Conservation (phyloP, 2,329 filamentous ascomycete genomes). For the Talaromyces piceae region DNA sequence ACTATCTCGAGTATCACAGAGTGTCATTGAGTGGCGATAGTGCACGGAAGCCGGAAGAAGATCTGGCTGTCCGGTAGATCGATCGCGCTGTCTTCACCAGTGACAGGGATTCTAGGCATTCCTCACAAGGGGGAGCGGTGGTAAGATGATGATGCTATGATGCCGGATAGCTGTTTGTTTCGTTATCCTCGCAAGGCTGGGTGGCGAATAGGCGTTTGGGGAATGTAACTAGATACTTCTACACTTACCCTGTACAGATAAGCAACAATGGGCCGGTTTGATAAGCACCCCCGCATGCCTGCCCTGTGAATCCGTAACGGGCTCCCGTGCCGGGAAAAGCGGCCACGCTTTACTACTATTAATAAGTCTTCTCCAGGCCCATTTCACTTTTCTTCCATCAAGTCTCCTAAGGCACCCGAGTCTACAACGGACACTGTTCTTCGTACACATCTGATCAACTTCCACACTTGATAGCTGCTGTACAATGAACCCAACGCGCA, state of each 20-base stretch:
- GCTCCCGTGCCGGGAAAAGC: neutral
- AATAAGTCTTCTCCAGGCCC: neutral
- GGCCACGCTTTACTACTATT: neutral
- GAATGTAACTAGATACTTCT: neutral
- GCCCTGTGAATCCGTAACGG: neutral
- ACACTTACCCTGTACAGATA: too few species aligned
- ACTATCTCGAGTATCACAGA: too few species aligned
- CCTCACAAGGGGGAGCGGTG: too few species aligned
- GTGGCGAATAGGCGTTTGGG: neutral
- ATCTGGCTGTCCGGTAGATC: too few species aligned
- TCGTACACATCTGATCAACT: neutral
- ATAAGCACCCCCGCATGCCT: neutral
- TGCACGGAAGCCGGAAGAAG: too few species aligned
- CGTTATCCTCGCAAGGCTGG: neutral
- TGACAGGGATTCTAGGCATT: too few species aligned
- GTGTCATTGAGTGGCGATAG: too few species aligned
- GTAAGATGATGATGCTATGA: neutral
- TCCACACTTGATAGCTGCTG: neutral
- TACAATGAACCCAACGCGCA: constrained; percentile 7
- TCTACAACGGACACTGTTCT: neutral
- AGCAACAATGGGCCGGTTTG: neutral
- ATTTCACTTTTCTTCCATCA: neutral
- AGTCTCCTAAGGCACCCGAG: neutral
- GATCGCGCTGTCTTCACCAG: too few species aligned
- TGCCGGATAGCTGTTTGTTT: neutral